Evolutionary conservation across 1,284 basidiomycete species (phyloP).

Genomic region (Meripilus lineatus): DNA sequence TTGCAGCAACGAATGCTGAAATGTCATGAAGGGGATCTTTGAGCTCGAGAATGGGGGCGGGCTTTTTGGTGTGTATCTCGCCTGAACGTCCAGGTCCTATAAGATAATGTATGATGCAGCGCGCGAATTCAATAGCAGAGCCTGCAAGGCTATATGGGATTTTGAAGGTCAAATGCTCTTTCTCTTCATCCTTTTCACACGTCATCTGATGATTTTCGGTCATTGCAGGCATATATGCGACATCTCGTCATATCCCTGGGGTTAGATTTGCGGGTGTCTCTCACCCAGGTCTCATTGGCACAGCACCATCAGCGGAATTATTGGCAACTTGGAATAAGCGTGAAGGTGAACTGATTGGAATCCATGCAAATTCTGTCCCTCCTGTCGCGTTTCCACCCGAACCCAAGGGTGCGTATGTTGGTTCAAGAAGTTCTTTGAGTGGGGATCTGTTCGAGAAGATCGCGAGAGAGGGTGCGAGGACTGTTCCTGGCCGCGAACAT

Average conservation of each 20-base stretch:
- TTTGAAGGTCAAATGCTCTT: conserved; percentile 44
- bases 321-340: conserved; percentile 72
- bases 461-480: conserved; percentile 65
- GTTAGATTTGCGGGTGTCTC: conserved; percentile 76
- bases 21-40: conserved; percentile 67
- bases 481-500: conserved; percentile 73
- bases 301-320: conserved; percentile 69
- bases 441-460: conserved; percentile 50
- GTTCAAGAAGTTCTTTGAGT: conserved; percentile 46
- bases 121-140: conserved; percentile 63
- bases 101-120: conserved; percentile 30
- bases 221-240: conserved; percentile 53
- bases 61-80: conserved; percentile 48
- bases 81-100: neutral
- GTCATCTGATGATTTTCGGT: neutral
- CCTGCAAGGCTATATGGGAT: conserved; percentile 80
- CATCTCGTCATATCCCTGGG: conserved; percentile 72
- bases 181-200: conserved; percentile 1
- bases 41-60: conserved; percentile 75
- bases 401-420: conserved; percentile 61
- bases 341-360: conserved; percentile 63
- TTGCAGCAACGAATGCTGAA: no score
- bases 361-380: conserved; percentile 49
- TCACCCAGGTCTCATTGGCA: conserved; percentile 74
- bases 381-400: conserved; percentile 67